phyloP scores from a whole-genome alignment of 768 basidiomycete genomes.

The Xerocomus potaroensis region DNA sequence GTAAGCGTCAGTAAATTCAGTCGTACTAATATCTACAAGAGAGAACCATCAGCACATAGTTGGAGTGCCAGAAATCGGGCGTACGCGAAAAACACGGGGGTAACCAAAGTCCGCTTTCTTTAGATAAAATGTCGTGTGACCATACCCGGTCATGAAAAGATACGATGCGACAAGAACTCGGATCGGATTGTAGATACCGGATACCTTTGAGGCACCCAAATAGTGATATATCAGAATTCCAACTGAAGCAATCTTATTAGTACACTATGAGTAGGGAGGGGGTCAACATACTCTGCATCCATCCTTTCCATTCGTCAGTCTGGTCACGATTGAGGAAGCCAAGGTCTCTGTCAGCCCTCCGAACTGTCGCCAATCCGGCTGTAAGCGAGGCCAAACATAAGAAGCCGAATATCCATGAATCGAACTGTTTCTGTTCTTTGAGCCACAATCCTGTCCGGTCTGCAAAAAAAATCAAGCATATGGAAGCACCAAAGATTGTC shows the following conservation, averaged over 20 bases:
- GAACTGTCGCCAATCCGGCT: slow-evolving; percentile 61
- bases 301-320: slow-evolving; percentile 97
- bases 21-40: slow-evolving; percentile 63
- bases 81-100: slow-evolving; percentile 66
- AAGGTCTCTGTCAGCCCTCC: slow-evolving; percentile 72
- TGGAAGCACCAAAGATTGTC: slow-evolving; percentile 59
- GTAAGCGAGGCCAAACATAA: slow-evolving; percentile 51
- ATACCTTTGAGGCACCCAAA: slow-evolving; percentile 81
- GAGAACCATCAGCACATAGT: slow-evolving; percentile 1
- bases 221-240: slow-evolving; percentile 93
- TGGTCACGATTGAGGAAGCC: slow-evolving; percentile 90
- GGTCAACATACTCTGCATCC: slow-evolving; percentile 82
- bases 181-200: slow-evolving; percentile 91
- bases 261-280: background rate
- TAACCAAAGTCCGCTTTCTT: slow-evolving; percentile 87
- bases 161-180: slow-evolving; percentile 86
- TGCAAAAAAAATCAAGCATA: slow-evolving; percentile 68
- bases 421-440: slow-evolving; percentile 86
- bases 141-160: slow-evolving; percentile 92
- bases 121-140: slow-evolving; percentile 83
- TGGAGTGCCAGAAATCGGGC: slow-evolving; percentile 9
- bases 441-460: slow-evolving; percentile 86
- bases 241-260: slow-evolving; percentile 42
- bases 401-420: slow-evolving; percentile 60
- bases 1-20: slow-evolving; percentile 80